Evolutionary conservation across 2,329 filamentous ascomycete species (phyloP), one percentile per base, ranked within the genome.

Genomic region (Cucurbitaria berberidis): DNA sequence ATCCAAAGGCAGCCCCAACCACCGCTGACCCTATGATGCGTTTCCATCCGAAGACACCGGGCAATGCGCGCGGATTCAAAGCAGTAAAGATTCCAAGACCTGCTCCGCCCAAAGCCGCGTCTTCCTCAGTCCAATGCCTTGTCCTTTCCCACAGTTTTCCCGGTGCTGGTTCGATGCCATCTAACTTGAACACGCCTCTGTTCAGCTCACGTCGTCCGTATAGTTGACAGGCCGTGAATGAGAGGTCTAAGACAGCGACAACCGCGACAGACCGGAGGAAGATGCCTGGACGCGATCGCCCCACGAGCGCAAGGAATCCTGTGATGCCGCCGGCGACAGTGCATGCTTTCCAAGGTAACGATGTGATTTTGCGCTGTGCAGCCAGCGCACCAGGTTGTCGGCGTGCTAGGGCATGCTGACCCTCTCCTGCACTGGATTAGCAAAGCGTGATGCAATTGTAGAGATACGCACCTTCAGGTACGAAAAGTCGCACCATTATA

Each of bases 401-500:
- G 15, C 39, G 53, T 18, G 53, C 43, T 40, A 60, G 38, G n/a
- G 47, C 38, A 47, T 61, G 56, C 46, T 68, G 62, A 16, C 56
- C 62, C 29, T 67, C 64, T 26, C 66, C 66, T 67, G 24, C 5
- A 8, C 2, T 16, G 5, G 10, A 48, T 67, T 45, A 66, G 53
- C 27, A 29, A 24, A 21, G 16, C 9, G 7, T 13, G 16, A 6
- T 10, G 21, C 13, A 35, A 40, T 3, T 15, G 18, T 1, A 10
- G 0, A 26, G 13, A 24, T 32, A 38, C 46, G 19, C 41, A 63
- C 65, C 65, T 59, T 60, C 60, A 34, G 65, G 58, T n/a, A 67
- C 53, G 35, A 62, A 63, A 15, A 68, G 45, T 26, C 59, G 62
- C 45, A 67, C 65, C 62, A 67, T 68, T 9, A 40, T 66, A 36